A percentile compares a stretch with the other conserved stretches of the same genome.
Evolutionary conservation across 2,329 filamentous ascomycete genomes (phyloP).

Genomic region (Botrytis aclada): DNA sequence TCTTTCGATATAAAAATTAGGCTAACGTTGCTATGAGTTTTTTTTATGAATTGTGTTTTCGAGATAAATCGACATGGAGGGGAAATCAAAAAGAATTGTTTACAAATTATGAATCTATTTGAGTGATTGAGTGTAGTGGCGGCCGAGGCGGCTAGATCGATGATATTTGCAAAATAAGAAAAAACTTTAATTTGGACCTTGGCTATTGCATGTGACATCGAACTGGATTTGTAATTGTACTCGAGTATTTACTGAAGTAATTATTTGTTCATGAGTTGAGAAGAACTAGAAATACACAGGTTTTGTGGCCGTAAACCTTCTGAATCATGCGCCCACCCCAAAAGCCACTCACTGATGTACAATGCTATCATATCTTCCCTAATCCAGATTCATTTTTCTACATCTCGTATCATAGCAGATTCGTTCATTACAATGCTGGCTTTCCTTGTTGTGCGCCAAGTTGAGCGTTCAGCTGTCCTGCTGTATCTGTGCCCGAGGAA

Average conservation of each 20-base stretch:
- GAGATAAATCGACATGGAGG: background rate
- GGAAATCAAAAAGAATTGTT: background rate
- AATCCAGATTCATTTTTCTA: constrained; percentile 17
- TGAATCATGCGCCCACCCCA: constrained; percentile 27
- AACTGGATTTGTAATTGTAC: constrained; percentile 4
- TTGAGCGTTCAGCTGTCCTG: constrained; percentile 32
- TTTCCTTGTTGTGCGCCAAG: constrained; percentile 33
- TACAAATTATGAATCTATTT: background rate
- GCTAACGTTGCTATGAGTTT: background rate
- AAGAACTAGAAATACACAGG: constrained; percentile 37
- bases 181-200: constrained; percentile 7
- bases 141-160: constrained; percentile 16
- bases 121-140: background rate
- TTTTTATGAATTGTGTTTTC: background rate
- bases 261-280: constrained; percentile 33
- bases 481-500: constrained; percentile 26
- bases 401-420: constrained; percentile 15
- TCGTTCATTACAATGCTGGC: constrained; percentile 35
- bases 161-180: background rate
- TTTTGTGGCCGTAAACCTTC: constrained; percentile 26
- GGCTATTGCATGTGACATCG: constrained; percentile 2
- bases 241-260: constrained; percentile 8
- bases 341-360: constrained; percentile 31
- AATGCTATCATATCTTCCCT: constrained; percentile 28
- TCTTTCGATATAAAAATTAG: background rate